These are phyloP conservation scores for Metschnikowia sp. DNA, from an alignment of 805 yeast species.

Conservation along the genomic window DNA sequence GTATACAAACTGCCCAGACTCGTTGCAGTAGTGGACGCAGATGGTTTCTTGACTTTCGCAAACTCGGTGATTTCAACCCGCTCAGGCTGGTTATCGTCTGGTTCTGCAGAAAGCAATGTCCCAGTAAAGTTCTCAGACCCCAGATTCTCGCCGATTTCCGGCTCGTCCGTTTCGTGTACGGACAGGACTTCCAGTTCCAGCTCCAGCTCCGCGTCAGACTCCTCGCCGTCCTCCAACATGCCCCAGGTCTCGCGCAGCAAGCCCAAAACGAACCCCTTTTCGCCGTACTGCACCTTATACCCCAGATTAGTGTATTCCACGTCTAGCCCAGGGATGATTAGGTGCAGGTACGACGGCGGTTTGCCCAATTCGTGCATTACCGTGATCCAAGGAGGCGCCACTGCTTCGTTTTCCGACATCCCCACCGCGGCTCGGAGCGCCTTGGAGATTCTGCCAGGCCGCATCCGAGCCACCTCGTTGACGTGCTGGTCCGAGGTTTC, in stretches of 20 bases:
- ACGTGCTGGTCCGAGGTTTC: constrained; percentile 46
- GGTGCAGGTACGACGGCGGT: constrained; percentile 76
- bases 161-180: not conserved
- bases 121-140: not conserved
- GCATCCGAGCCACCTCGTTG: constrained; percentile 33
- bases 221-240: constrained; percentile 27
- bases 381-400: constrained; percentile 69
- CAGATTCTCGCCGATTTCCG: not conserved
- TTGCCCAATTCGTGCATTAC: constrained; percentile 69
- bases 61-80: constrained; percentile 16
- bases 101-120: not conserved
- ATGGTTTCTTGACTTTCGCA: constrained; percentile 5
- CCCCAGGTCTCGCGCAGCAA: constrained; percentile 31
- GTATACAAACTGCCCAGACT: constrained; percentile 12
- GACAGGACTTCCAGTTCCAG: not conserved
- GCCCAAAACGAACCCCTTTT: constrained; percentile 4
- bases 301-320: constrained; percentile 35
- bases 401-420: constrained; percentile 43
- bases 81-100: constrained; percentile 11
- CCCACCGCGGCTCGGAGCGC: constrained; percentile 69
- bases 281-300: constrained; percentile 19
- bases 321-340: constrained; percentile 52
- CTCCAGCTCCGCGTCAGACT: constrained; percentile 21
- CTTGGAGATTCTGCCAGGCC: constrained; percentile 68
- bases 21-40: not conserved